Conservation (phyloP, 164 flowering plant genomes). For the Nymphaea thermarum region DNA sequence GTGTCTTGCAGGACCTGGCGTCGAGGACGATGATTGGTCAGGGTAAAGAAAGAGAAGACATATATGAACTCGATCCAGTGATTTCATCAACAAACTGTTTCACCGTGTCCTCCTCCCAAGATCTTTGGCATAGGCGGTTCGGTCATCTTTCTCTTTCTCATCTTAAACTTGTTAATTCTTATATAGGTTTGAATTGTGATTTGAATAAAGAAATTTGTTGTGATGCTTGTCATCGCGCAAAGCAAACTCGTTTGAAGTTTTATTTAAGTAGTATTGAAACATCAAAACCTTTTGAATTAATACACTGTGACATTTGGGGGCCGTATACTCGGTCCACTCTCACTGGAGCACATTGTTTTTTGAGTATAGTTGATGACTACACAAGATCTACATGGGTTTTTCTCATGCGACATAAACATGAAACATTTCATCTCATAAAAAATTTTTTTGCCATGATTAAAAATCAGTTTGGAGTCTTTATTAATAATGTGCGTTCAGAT, state of each 20-base stretch:
- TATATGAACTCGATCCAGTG: not conserved
- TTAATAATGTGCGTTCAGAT: not conserved
- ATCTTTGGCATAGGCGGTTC: too few relatives aligned
- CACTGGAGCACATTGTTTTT: not conserved
- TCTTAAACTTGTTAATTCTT: too few relatives aligned
- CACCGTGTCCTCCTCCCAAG: too few relatives aligned
- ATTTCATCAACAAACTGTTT: too few relatives aligned
- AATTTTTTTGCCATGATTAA: not conserved
- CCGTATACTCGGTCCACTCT: not conserved
- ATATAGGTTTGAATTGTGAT: too few relatives aligned
- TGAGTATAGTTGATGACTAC: not conserved
- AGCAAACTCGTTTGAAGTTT: too few relatives aligned
- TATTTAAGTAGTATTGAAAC: too few relatives aligned
- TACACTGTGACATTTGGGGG: not conserved
- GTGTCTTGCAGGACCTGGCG: not conserved
- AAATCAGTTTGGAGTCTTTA: not conserved
- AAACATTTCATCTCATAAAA: not conserved
- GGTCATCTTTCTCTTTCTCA: too few relatives aligned
- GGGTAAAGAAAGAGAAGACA: not conserved
- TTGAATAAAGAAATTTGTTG: too few relatives aligned
- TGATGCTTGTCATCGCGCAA: too few relatives aligned
- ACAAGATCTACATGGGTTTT: not conserved
- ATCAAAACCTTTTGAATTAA: not conserved
- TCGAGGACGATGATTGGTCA: not conserved
- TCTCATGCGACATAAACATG: not conserved